Base-by-base conservation (phyloP, 192 early-diverging fungal species). In the Jimgerdemannia lactiflua region DNA sequence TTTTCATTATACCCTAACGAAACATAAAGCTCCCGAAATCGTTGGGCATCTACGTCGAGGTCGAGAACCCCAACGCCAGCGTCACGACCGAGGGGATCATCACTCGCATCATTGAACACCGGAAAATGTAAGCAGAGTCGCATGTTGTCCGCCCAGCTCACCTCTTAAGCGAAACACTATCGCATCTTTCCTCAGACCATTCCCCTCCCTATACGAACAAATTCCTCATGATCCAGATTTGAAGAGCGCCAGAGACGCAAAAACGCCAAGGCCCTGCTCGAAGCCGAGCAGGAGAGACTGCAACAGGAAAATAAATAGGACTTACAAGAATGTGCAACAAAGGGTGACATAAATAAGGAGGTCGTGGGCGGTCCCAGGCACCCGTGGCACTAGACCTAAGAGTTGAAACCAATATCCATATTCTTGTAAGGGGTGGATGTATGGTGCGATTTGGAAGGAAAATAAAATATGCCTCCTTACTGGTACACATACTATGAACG, bases 41-140 rank as follows among this genome's bases (percentile, higher is more conserved):
- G 64, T 85, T 87, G 65, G 91, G 86, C 43, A 94, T 98, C 77
- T 96, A 94, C 80, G 77, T 78, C 67, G 90, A 94, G 81, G 90
- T 98, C 65, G 90, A 93, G 43, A 92, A 94, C 69, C 92, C 94
- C 42, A 84, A 86, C 39, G 89, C 89, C 65, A 87, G 89, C 74
- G 84, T 97, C 70, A 95, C 95, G 18, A 97, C 96, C 18, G 88
- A 93, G 64, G 84, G 88, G 6, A 97, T 98, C 70, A 95, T 98
- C 74, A 85, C 91, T 71, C 90, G 97, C 44, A 97, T 98, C 78
- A 92, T 98, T 70, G 92, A 88, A 40, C 92, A 96, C 82, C 88
- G 94, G 65, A 89, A 92, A 79, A 75, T 92, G 86, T 97, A 89
- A 82, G 91, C 78, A 44, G 7, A 66, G 18, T 39, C 41, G 17